phyloP scores from a whole-genome alignment of 257 asterid species.

The Striga asiatica region DNA sequence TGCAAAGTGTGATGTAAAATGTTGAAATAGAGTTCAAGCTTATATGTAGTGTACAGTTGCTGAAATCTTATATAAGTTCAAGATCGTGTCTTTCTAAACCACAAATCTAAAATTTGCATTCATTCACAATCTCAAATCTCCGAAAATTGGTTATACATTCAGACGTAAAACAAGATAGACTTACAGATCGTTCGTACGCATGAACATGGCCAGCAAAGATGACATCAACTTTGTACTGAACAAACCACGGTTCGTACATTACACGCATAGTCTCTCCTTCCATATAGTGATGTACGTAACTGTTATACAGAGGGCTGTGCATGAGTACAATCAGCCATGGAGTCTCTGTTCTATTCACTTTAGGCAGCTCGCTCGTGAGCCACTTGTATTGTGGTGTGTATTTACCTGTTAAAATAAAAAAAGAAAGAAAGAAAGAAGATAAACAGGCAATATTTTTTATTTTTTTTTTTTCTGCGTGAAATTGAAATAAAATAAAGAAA shows the following conservation, averaged over 20 bases:
- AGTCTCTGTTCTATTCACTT: conserved; percentile 49
- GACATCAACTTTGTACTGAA: conserved; percentile 44
- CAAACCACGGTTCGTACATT: conserved; percentile 43
- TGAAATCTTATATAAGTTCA: no score
- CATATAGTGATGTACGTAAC: conserved; percentile 51
- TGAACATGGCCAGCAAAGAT: conserved; percentile 64
- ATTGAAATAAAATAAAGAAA: no score
- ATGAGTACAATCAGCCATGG: conserved; percentile 56
- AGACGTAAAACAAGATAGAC: background rate
- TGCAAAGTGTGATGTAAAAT: no score
- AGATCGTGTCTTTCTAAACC: no score
- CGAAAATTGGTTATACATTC: no score
- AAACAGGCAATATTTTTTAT: no score
- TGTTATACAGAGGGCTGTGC: conserved; percentile 52
- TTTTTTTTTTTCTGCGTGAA: no score
- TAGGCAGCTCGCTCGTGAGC: conserved; percentile 37
- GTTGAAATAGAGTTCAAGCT: background rate
- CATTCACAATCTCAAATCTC: no score
- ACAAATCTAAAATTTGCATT: no score
- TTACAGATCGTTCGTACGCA: conserved; percentile 58
- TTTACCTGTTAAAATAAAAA: conserved; percentile 22
- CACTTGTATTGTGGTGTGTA: conserved; percentile 57
- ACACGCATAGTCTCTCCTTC: conserved; percentile 69
- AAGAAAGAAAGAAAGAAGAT: no score
- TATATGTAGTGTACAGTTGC: background rate